Evolutionary conservation across 495 filamentous ascomycete species (phyloP).

Genomic region (Baudoinia panamericana): DNA sequence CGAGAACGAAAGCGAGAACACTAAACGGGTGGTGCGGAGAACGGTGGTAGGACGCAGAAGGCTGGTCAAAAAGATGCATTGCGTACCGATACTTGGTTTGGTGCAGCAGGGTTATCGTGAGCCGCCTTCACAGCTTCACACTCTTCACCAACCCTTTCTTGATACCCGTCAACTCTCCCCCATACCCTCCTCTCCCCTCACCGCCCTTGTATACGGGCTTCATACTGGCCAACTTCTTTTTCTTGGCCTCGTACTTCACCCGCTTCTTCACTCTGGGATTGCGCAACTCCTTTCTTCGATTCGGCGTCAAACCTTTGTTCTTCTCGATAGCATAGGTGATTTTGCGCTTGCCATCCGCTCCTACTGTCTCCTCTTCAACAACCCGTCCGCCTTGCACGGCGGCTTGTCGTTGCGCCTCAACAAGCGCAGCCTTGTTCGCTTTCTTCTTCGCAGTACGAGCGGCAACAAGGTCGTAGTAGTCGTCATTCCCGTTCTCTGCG

Average conservation of each 20-base stretch:
- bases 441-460: slow-evolving; percentile 56
- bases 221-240: slow-evolving; percentile 82
- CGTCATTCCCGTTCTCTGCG: slow-evolving; percentile 42
- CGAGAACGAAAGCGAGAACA: no score
- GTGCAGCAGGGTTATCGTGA: no score
- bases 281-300: slow-evolving; percentile 78
- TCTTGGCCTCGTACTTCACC: slow-evolving; percentile 81
- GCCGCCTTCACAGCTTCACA: slow-evolving; percentile 54
- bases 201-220: slow-evolving; percentile 78
- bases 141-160: slow-evolving; percentile 88
- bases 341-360: slow-evolving; percentile 68
- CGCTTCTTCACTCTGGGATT: slow-evolving; percentile 98
- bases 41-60: no score
- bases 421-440: slow-evolving; percentile 52
- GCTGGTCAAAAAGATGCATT: no score
- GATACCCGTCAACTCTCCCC: slow-evolving; percentile 88
- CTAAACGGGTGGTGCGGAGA: no score
- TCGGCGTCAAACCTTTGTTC: slow-evolving; percentile 87
- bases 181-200: slow-evolving; percentile 75
- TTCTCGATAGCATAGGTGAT: slow-evolving; percentile 88
- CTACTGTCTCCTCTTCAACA: slow-evolving; percentile 46
- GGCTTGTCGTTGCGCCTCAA: slow-evolving; percentile 40
- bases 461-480: slow-evolving; percentile 82
- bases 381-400: slow-evolving; percentile 46
- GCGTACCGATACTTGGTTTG: no score